Evolutionary conservation across 1,284 basidiomycete genomes (phyloP), one percentile per base, ranked within the genome.

Genomic region (Sporisorium scitamineum): DNA sequence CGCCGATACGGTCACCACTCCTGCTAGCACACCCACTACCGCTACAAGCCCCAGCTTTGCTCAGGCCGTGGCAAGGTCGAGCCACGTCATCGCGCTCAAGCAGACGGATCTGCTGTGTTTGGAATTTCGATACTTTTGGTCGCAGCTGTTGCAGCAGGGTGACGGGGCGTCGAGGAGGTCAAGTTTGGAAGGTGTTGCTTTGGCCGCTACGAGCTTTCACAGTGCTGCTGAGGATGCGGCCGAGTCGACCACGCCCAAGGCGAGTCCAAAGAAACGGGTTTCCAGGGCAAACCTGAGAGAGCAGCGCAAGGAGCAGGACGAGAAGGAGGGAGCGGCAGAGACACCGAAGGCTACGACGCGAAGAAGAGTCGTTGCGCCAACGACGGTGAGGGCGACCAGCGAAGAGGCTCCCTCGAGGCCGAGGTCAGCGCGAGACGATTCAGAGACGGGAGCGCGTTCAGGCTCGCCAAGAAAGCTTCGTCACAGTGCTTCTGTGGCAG

Each of bases 71-170:
- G 54, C 51, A 4, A 48, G 59, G 24, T 41, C 39, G 0, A 52
- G 58, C 18, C 54, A 61, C 37, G 54, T 72, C 6, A 41, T 44
- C 0, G 74, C 70, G 5, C 22, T 72, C 11, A 76, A 76, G 51
- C 70, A 76, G 65, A 76, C 70, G 22, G 74, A 76, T 47, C 56
- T 76, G 57, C 45, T 66, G 18, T 76, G 74, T 47, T 50, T 76
- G 53, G 74, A 76, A 45, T 76, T 76, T 47, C 45, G 74, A 7
- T 76, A 76, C 61, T 76, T 76, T 16, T 72, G 70, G 65, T 60
- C 66, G 2, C 74, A 72, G 39, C 31, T 74, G 20, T n/a, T 70
- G 16, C 52, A 70, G 48, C 53, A 65, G 42, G 48, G 52, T 16
- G 58, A 70, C 16, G 16, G 14, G 20, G 44, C n/a, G 32, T 22